A percentile compares a stretch with the other conserved stretches of the same genome.
phyloP scores from a whole-genome alignment of 2,329 filamentous ascomycete species.

The Lasiodiplodia citricola region DNA sequence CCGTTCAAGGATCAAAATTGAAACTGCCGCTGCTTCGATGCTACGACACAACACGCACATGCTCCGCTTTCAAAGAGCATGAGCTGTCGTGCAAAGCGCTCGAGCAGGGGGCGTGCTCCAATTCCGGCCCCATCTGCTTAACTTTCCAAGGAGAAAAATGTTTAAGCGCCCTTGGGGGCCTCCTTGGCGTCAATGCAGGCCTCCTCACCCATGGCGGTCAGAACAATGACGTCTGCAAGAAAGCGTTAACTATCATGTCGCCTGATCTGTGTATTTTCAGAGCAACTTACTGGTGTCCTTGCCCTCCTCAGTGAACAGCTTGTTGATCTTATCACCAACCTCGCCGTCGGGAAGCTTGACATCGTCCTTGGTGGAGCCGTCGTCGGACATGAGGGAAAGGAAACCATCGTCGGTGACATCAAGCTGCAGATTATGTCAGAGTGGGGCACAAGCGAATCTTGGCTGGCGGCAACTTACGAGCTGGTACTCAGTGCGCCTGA shows the following conservation, averaged over 20 bases:
- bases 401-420: conserved; percentile 93
- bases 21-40: conserved; percentile 13
- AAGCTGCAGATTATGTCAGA: conserved; percentile 64
- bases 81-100: background rate
- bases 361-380: conserved; percentile 90
- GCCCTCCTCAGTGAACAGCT: conserved; percentile 79
- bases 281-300: conserved; percentile 86
- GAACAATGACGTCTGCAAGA: conserved; percentile 79
- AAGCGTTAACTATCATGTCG: conserved; percentile 30
- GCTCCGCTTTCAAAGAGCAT: conserved; percentile 15
- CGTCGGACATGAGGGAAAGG: conserved; percentile 90
- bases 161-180: conserved; percentile 61
- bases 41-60: conserved; percentile 9
- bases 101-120: conserved; percentile 18
- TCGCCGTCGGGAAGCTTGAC: conserved; percentile 92
- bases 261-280: background rate
- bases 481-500: conserved; percentile 88
- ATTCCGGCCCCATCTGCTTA: conserved; percentile 3
- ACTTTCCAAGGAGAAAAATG: conserved; percentile 21
- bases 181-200: conserved; percentile 92
- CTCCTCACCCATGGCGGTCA: conserved; percentile 97
- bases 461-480: conserved; percentile 69
- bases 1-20: conserved; percentile 25
- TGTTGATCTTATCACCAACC: conserved; percentile 82
- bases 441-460: conserved; percentile 3